Base-by-base conservation (phyloP, 139 green algal species). In the Chlorella ohadii region DNA sequence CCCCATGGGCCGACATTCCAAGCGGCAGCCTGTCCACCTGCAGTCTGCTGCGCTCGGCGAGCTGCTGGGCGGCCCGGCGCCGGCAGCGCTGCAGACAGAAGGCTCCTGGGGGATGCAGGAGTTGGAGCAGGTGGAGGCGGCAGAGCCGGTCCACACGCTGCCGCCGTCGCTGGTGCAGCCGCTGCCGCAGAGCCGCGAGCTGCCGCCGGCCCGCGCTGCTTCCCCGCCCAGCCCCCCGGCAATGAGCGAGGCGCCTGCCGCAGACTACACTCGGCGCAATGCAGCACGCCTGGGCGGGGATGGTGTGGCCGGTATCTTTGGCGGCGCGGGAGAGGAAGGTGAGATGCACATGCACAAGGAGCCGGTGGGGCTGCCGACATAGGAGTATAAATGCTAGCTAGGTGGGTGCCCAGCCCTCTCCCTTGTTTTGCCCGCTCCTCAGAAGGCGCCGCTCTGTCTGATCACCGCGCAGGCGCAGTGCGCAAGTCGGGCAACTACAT, bases 271-370 rank as follows among this genome's bases (percentile, higher is more conserved):
- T 27, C 73, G n/a, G 47, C 80, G 80, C 11, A 38, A 79, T 56
- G 79, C 55, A 27, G 66, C 39, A 0, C 68, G 80, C 15, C 56
- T 85, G 68, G 80, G 80, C 17, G 80, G 80, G 0, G 66, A 85
- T 2, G 80, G 80, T 4, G 70, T 85, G 34, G 80, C 80, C 1
- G 55, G 39, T 28, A 41, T 83, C 7, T 47, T 83, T 13, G 41
- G 59, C 36, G 59, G 74, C 44, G 25, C 12, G 19, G 51, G 28
- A 19, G 31, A 9, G 0, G 25, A 55, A 81, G 72, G 44, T 41
- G n/a, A 17, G n/a, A 3, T 5, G 6, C 44, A 11, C 44, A 6
- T 55, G 44, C 11, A 11, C 44, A 55, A n/a, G n/a, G n/a, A n/a
- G n/a, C n/a, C n/a, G n/a, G n/a, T n/a, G n/a, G n/a, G n/a, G n/a